Percentiles rank a stretch among this genome's conserved stretches.
These are phyloP conservation scores for Solioccasus polychromus DNA, from an alignment of 768 basidiomycete genomes.

Conservation along the genomic window DNA sequence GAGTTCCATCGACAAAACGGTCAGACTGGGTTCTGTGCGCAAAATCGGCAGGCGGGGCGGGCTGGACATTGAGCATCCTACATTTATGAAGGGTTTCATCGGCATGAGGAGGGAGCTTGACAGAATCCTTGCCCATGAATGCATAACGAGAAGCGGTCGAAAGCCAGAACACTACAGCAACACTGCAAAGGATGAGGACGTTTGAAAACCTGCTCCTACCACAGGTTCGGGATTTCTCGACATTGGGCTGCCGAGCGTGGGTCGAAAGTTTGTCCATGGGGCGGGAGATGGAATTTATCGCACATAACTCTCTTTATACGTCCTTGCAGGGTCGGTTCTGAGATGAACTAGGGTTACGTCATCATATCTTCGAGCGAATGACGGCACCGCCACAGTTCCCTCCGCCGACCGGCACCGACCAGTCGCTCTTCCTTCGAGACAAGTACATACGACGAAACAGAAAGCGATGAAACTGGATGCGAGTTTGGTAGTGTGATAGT, in stretches of 20 bases:
- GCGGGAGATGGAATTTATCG: too few relatives aligned
- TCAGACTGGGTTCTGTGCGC: slow-evolving; percentile 35
- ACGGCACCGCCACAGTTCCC: too few relatives aligned
- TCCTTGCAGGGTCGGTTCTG: too few relatives aligned
- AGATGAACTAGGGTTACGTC: too few relatives aligned
- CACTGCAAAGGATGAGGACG: slow-evolving; percentile 19
- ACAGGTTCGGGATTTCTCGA: slow-evolving; percentile 10
- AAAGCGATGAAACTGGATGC: too few relatives aligned
- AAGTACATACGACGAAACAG: too few relatives aligned
- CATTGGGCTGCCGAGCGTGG: too few relatives aligned
- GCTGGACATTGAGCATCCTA: slow-evolving; percentile 30
- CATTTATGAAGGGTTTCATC: slow-evolving; percentile 35
- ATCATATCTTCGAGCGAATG: too few relatives aligned
- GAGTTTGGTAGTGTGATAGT: too few relatives aligned
- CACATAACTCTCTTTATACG: too few relatives aligned
- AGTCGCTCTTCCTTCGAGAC: too few relatives aligned
- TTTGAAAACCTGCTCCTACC: slow-evolving; percentile 13
- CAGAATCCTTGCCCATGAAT: slow-evolving; percentile 4
- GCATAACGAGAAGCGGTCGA: slow-evolving; percentile 17
- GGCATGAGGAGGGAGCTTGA: slow-evolving; percentile 28
- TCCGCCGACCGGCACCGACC: too few relatives aligned
- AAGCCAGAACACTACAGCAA: slow-evolving; percentile 15
- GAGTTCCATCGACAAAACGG: slow-evolving; percentile 37
- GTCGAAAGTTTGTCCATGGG: slow-evolving; percentile 32
- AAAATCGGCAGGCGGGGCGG: slow-evolving; percentile 37